Evolutionary conservation across 192 early-diverging fungal species (phyloP).

Genomic region (Jimgerdemannia flammicorona): DNA sequence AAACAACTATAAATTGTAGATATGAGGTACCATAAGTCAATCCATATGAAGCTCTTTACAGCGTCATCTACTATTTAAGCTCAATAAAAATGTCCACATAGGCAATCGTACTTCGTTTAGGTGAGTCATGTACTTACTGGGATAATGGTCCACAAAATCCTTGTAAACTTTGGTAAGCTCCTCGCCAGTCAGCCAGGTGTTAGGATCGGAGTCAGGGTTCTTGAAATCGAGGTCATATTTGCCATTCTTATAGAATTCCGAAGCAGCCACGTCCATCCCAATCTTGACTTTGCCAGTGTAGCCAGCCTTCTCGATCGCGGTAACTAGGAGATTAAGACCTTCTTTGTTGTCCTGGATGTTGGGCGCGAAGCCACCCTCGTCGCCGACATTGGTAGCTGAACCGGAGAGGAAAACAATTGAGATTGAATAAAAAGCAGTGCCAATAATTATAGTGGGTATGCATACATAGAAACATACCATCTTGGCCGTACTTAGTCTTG

Average conservation of each 20-base stretch:
- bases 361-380: constrained; percentile 99
- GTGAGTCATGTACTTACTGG: constrained; percentile 34
- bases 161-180: constrained; percentile 85
- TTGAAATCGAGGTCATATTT: constrained; percentile 99
- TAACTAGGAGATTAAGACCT: constrained; percentile 87
- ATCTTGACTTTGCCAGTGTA: constrained; percentile 97
- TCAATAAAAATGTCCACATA: neutral
- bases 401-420: neutral
- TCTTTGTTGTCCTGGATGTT: constrained; percentile 97
- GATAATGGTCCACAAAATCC: constrained; percentile 78
- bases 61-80: neutral
- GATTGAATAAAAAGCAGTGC: neutral
- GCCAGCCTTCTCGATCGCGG: constrained; percentile 90
- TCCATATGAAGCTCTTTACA: neutral
- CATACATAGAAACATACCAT: constrained; percentile 37
- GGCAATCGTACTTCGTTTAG: neutral
- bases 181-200: constrained; percentile 69
- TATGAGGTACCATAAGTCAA: constrained; percentile 9
- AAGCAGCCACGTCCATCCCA: constrained; percentile 97
- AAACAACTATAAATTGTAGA: constrained; percentile 51
- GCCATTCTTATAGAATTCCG: constrained; percentile 97
- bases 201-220: constrained; percentile 77
- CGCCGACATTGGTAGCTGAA: constrained; percentile 90
- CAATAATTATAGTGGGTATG: too few species aligned
- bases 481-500: constrained; percentile 98